Evolutionary conservation across 768 basidiomycete genomes (phyloP).

Genomic region (Hygrocybe coccinea): DNA sequence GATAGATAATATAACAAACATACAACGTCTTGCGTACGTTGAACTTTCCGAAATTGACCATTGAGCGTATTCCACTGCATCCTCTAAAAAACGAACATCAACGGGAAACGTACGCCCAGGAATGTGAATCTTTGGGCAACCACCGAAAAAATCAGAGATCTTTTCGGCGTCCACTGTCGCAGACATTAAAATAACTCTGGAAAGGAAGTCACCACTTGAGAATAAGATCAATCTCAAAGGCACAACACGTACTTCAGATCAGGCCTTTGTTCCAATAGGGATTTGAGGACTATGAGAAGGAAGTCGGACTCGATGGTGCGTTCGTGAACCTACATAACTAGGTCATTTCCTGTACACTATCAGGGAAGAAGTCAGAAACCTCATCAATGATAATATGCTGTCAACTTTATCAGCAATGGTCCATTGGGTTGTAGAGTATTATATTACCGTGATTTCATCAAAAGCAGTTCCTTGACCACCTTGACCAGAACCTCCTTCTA

Average conservation of each 20-base stretch:
- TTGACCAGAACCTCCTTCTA: conserved; percentile 76
- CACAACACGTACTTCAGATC: conserved; percentile 67
- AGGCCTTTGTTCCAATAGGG: conserved; percentile 65
- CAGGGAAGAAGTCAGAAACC: conserved; percentile 34
- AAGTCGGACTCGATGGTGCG: conserved; percentile 97
- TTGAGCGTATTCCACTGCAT: conserved; percentile 75
- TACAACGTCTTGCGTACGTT: conserved; percentile 71
- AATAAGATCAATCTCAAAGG: not conserved
- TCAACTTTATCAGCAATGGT: conserved; percentile 2
- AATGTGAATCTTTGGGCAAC: conserved; percentile 77
- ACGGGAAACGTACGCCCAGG: conserved; percentile 96
- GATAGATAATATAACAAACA: conserved; percentile 23
- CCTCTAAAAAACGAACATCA: conserved; percentile 78
- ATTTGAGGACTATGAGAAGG: conserved; percentile 87
- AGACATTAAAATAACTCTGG: conserved; percentile 90
- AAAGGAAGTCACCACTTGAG: conserved; percentile 1
- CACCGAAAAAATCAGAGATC: conserved; percentile 84
- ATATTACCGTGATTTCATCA: conserved; percentile 88
- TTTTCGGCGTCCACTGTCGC: conserved; percentile 92
- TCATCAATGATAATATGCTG: conserved; percentile 96
- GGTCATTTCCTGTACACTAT: conserved; percentile 3
- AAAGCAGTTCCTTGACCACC: conserved; percentile 75
- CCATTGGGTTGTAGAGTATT: conserved; percentile 2
- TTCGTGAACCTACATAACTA: conserved; percentile 75
- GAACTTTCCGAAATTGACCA: conserved; percentile 81